Conservation (phyloP, 1,284 basidiomycete species). For the Cerioporus squamosus region DNA sequence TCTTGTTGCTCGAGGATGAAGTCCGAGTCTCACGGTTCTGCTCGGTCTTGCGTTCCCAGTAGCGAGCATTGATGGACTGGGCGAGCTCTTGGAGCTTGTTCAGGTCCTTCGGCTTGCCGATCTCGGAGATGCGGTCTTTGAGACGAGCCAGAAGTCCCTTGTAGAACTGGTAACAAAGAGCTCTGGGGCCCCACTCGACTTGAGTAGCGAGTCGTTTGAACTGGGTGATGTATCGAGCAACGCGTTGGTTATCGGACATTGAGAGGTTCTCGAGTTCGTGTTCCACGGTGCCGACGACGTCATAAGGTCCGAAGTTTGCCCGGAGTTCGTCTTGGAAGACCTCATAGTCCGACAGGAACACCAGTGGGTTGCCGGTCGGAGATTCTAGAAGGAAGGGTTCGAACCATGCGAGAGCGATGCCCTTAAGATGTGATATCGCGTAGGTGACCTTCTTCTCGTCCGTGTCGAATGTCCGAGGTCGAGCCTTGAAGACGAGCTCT, state of each 20-base stretch:
- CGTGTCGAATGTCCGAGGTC: conserved; percentile 8
- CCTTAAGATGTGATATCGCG: conserved; percentile 6
- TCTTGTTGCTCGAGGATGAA: not conserved
- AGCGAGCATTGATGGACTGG: conserved; percentile 3
- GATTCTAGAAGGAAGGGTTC: not conserved
- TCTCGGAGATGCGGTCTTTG: conserved; percentile 8
- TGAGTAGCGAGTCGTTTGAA: conserved; percentile 2
- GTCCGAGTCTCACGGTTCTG: not conserved
- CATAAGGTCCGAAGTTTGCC: conserved; percentile 8
- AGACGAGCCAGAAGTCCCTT: conserved; percentile 3
- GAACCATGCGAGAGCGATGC: conserved; percentile 1
- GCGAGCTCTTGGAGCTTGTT: conserved; percentile 1
- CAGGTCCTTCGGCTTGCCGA: conserved; percentile 1
- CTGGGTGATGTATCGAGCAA: conserved; percentile 6
- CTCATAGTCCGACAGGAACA: conserved; percentile 9
- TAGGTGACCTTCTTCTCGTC: conserved; percentile 9
- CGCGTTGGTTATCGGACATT: conserved; percentile 5
- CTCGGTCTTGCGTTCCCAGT: conserved; percentile 9
- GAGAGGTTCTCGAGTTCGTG: conserved; percentile 10
- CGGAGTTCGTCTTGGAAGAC: conserved; percentile 10
- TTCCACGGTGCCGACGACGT: not conserved
- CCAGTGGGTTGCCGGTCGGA: not conserved
- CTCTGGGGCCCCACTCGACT: not conserved
- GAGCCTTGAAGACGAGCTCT: conserved; percentile 10
- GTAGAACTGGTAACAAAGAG: conserved; percentile 5